A percentile compares a stretch with the other conserved stretches of the same genome.
These are phyloP conservation scores for Collybia nuda DNA, from an alignment of 768 basidiomycete species.

Conservation along the genomic window DNA sequence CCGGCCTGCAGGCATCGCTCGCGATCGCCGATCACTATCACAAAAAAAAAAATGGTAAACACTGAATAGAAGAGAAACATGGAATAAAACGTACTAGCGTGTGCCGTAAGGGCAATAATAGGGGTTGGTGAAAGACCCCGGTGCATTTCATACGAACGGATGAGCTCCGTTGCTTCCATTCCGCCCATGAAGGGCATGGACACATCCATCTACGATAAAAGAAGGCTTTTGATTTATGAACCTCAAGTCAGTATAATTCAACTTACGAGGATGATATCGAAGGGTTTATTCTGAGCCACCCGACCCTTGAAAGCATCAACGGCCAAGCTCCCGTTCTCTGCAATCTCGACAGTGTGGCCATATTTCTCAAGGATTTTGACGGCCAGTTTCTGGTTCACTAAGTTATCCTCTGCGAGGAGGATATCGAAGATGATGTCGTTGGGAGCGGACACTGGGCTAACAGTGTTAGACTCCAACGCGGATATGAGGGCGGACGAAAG, in stretches of 20 bases:
- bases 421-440: conserved; percentile 91
- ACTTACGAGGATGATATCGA: conserved; percentile 89
- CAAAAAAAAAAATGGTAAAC: too few species aligned
- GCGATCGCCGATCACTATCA: conserved; percentile 87
- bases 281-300: conserved; percentile 67
- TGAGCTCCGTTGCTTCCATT: conserved; percentile 94
- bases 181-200: conserved; percentile 99
- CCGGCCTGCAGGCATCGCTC: conserved; percentile 50
- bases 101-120: conserved; percentile 95
- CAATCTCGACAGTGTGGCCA: conserved; percentile 93
- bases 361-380: conserved; percentile 96
- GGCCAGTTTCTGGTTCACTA: conserved; percentile 94
- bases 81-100: conserved; percentile 94
- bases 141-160: conserved; percentile 57
- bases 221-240: conserved; percentile 1
- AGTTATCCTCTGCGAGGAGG: conserved; percentile 94
- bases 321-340: conserved; percentile 94
- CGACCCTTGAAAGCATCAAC: conserved; percentile 89
- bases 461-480: conserved; percentile 92
- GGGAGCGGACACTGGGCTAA: conserved; percentile 81
- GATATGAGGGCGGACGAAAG: conserved; percentile 90
- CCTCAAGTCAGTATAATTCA: background rate
- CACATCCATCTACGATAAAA: conserved; percentile 79
- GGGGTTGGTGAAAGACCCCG: conserved; percentile 68
- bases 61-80: too few species aligned